Evolutionary conservation across 164 flowering plant genomes (phyloP), one percentile per base, ranked within the genome.

Genomic region (Warburgia ugandensis): DNA sequence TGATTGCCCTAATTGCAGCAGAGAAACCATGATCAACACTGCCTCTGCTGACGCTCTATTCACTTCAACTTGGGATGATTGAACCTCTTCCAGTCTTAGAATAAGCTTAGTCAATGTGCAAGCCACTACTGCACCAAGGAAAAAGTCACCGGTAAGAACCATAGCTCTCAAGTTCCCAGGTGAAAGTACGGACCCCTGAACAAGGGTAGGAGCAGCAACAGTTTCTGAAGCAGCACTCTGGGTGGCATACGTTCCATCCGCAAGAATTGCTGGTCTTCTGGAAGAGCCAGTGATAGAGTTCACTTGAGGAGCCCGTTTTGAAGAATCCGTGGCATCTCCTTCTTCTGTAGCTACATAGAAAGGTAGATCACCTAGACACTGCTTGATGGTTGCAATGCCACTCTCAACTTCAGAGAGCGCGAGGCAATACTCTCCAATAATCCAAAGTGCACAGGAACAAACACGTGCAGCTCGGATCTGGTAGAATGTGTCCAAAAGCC

Each of bases 211-310:
- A 14, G 84, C 72, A 1, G 94, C 68, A 40, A 83, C 82, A 63
- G 96, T 85, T 74, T 91, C 98, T 8, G 81, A 71, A 25, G 92
- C 98, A 49, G 96, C 96, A 75, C 96, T 87, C 59, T 91, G 98
- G 16, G 96, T 84, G 7, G 98, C 98, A 67, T 91, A 91, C 41
- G 98, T 91, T 41, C 98, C 98, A 75, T 91, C 98, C 7, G 98
- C 88, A 70, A 87, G 96, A 54, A 91, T 68, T 1, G 82, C 90
- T 0, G 98, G 98, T 62, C 95, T 79, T 50, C 81, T 77, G 25
- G 95, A 91, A 50, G 98, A 87, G 13, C 77, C 75, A 37, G 90
- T 79, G 29, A 66, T 63, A 7, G 84, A 61, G 33, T 37, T 84
- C 23, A 73, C 81, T 56, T 71, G 87, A 52, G 68, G 95, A 0